Base-by-base conservation (phyloP, 2,329 filamentous ascomycete genomes). In the Alternaria arborescens region DNA sequence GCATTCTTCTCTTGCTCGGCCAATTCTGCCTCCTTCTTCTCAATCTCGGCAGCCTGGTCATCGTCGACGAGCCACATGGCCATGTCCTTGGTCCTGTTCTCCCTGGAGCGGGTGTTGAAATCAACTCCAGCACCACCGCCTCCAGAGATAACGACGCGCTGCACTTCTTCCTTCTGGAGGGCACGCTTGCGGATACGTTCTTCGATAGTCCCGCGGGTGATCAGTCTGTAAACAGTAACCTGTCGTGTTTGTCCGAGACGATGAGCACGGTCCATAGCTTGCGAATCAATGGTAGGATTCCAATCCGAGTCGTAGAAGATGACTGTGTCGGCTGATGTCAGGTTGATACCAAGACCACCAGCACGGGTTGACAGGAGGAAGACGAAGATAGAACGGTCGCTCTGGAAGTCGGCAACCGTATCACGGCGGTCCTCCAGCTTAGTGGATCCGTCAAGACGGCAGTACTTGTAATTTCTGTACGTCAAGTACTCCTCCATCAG, bases 291-390 rank as follows among this genome's bases (percentile, higher is more conserved):
- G 4, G 95, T 98, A 0, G 95, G 95, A 78, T 99, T 99, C 95
- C 95, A 99, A 79, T 99, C 95, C 11, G 93, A 97, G 78, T 99
- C 95, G 85, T 99, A 99, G 83, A 99, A 99, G 80, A 99, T 98
- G 81, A 99, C 95, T 0, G 95, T 99, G 78, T 99, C 95, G 20
- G 95, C 95, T 53, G 92, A 91, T 6, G 95, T 98, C 69, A 99
- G 83, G 76, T 99, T 99, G 85, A 99, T 99, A 82, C 95, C 95
- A 20, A 99, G 86, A 84, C 95, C 95, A 87, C 95, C 95, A 38
- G 95, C 95, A 80, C 95, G 93, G 0, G 95, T 99, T 20, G 93
- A 97, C 41, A 99, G 84, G 36, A 99, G 83, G 86, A 99, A 99
- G 71, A 99, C 92, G 78, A 99, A 99, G 70, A 98, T 97, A 18